Conservation (phyloP, 2,329 filamentous ascomycete species). For the Aotearoamyces nothofagi region DNA sequence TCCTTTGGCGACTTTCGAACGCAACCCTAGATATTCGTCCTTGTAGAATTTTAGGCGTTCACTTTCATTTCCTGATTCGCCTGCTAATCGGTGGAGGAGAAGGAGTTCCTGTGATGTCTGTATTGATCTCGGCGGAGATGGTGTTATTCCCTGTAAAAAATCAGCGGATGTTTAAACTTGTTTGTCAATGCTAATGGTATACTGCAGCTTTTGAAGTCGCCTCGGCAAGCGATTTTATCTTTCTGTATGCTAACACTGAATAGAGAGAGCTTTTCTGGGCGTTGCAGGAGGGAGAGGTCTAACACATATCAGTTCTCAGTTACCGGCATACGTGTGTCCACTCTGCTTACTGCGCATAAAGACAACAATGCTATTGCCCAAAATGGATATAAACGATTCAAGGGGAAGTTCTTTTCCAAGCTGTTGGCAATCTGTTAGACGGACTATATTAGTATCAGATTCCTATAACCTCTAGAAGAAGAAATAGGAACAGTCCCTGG, state of each 20-base stretch:
- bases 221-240: slow-evolving; percentile 17
- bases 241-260: slow-evolving; percentile 13
- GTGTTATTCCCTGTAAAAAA: slow-evolving; percentile 15
- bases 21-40: slow-evolving; percentile 16
- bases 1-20: slow-evolving; percentile 18
- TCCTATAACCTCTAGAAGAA: too few species aligned
- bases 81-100: slow-evolving; percentile 16
- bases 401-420: slow-evolving; percentile 18
- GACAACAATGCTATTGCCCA: slow-evolving; percentile 19
- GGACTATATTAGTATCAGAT: neutral
- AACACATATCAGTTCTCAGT: too few species aligned
- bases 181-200: too few species aligned
- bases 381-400: slow-evolving; percentile 18
- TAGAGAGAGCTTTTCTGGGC: too few species aligned
- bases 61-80: slow-evolving; percentile 11
- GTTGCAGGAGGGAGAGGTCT: too few species aligned
- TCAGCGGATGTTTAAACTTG: too few species aligned
- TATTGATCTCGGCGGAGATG: slow-evolving; percentile 16
- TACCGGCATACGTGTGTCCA: too few species aligned
- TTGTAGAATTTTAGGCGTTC: slow-evolving; percentile 15
- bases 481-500: slow-evolving; percentile 1
- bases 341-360: slow-evolving; percentile 16
- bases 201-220: slow-evolving; percentile 15
- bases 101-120: slow-evolving; percentile 20
- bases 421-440: slow-evolving; percentile 16